These are phyloP conservation scores for Starmerella riodocensis DNA, from an alignment of 805 yeast species.

Conservation along the genomic window DNA sequence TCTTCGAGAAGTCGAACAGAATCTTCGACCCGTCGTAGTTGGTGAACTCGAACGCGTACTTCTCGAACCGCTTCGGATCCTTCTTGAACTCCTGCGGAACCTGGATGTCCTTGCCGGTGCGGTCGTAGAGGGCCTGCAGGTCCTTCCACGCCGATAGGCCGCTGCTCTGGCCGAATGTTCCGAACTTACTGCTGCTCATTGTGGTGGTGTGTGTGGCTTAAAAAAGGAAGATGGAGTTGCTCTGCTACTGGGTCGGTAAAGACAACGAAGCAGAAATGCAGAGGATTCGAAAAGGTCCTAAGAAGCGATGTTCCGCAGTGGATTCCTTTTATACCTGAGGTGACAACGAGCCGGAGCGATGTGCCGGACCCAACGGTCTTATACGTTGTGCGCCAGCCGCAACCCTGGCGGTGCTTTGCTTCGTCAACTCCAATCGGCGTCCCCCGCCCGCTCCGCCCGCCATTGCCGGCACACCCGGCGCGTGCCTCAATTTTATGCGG, in stretches of 20 bases:
- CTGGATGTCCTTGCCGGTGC: slow-evolving; percentile 54
- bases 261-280: too few species aligned
- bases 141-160: slow-evolving; percentile 73
- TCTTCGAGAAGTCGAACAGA: slow-evolving; percentile 90
- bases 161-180: slow-evolving; percentile 16
- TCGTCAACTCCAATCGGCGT: too few species aligned
- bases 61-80: slow-evolving; percentile 63
- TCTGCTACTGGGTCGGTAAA: not conserved
- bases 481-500: too few species aligned
- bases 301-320: too few species aligned
- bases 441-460: too few species aligned
- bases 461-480: too few species aligned
- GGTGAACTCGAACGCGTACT: slow-evolving; percentile 61
- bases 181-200: slow-evolving; percentile 13
- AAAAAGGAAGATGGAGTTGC: not conserved
- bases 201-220: not conserved
- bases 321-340: too few species aligned
- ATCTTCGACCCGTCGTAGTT: slow-evolving; percentile 83
- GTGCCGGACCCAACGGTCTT: too few species aligned
- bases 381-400: too few species aligned
- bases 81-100: slow-evolving; percentile 65
- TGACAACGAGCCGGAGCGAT: too few species aligned
- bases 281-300: too few species aligned
- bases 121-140: slow-evolving; percentile 56
- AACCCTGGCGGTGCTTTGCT: too few species aligned